Evolutionary conservation across 1,139 yeast species (phyloP).

Genomic region (Yarrowia galli): DNA sequence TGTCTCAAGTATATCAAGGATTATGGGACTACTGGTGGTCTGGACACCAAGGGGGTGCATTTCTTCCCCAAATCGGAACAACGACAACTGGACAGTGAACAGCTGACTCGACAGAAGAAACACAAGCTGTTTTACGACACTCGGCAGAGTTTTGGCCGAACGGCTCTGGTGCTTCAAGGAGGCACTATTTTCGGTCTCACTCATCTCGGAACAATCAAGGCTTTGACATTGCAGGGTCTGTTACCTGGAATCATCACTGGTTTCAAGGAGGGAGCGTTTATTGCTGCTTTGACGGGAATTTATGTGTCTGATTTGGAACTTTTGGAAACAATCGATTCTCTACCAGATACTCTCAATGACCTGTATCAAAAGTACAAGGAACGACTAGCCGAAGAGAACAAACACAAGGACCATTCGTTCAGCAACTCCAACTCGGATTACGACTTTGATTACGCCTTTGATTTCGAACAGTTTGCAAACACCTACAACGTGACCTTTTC

Average conservation of each 20-base stretch:
- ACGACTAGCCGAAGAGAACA: constrained; percentile 27
- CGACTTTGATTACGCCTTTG: constrained; percentile 36
- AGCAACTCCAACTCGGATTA: constrained; percentile 27
- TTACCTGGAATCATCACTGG: constrained; percentile 91
- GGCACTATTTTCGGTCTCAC: constrained; percentile 93
- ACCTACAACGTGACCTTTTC: constrained; percentile 41
- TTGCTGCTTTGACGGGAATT: constrained; percentile 84
- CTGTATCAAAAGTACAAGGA: constrained; percentile 24
- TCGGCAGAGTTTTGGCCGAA: constrained; percentile 85
- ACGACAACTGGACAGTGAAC: constrained; percentile 39
- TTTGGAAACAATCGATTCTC: constrained; percentile 49
- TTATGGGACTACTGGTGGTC: constrained; percentile 30
- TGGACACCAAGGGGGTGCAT: constrained; percentile 19
- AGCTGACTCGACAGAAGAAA: constrained; percentile 58
- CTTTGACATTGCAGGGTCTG: constrained; percentile 72
- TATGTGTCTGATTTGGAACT: constrained; percentile 62
- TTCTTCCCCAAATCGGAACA: constrained; percentile 18
- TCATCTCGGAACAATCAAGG: constrained; percentile 90
- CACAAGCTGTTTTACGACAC: constrained; percentile 90
- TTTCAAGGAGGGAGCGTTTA: constrained; percentile 92
- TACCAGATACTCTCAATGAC: constrained; percentile 54
- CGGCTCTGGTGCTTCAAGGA: constrained; percentile 90
- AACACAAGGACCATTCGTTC: constrained; percentile 31
- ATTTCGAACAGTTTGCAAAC: constrained; percentile 38
- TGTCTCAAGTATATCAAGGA: constrained; percentile 64